phyloP scores from a whole-genome alignment of 1,284 basidiomycete genomes.

The Moesziomyces globuligerus region DNA sequence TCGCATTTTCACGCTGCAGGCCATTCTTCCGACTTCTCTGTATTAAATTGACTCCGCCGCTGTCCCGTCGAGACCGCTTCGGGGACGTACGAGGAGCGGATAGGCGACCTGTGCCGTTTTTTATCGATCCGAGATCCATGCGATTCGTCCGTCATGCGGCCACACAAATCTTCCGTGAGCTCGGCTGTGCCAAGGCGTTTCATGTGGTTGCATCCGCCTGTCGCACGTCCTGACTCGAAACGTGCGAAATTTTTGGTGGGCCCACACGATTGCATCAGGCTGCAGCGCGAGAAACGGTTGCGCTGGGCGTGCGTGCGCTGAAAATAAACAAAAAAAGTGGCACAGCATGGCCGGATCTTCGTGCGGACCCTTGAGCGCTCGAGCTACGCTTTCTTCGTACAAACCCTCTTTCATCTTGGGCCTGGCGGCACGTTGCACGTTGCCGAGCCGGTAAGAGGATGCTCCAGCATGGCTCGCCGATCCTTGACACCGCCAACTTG shows the following conservation, averaged over 20 bases:
- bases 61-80: neutral
- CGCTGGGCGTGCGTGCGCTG: neutral
- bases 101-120: neutral
- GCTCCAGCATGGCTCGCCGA: too few species aligned
- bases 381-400: too few species aligned
- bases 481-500: too few species aligned
- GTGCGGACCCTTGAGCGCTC: too few species aligned
- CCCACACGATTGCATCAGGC: neutral
- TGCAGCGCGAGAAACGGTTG: conserved; percentile 1
- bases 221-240: conserved; percentile 3
- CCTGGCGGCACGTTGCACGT: too few species aligned
- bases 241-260: conserved; percentile 1
- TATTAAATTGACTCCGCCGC: too few species aligned
- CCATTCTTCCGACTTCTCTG: neutral
- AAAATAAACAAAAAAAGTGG: neutral
- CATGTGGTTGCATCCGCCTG: neutral
- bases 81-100: neutral
- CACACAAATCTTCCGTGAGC: neutral
- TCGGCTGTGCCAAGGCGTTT: neutral
- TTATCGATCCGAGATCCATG: neutral
- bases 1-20: neutral
- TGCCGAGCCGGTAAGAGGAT: too few species aligned
- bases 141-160: neutral
- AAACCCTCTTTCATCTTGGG: too few species aligned
- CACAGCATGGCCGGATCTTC: too few species aligned